These are phyloP conservation scores for Gymnopus androsaceus DNA, from an alignment of 1,284 basidiomycete species.

Conservation along the genomic window DNA sequence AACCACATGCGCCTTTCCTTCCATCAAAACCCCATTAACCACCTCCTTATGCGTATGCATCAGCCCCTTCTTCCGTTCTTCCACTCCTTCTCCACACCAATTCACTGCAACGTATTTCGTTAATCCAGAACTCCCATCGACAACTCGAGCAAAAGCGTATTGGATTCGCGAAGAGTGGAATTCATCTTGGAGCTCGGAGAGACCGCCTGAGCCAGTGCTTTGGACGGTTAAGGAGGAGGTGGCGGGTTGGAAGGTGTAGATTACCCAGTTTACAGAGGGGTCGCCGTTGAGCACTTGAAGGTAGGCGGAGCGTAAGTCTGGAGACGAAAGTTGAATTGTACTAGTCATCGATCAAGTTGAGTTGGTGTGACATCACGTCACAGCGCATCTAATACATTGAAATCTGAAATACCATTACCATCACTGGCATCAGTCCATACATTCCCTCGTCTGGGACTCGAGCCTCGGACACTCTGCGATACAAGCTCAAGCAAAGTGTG, in stretches of 20 bases:
- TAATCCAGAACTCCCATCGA: constrained; percentile 87
- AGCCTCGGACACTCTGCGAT: too few relatives aligned
- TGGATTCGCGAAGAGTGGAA: constrained; percentile 95
- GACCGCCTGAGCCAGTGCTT: constrained; percentile 67
- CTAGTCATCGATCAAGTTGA: too few relatives aligned
- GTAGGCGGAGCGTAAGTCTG: too few relatives aligned
- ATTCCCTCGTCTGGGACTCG: too few relatives aligned
- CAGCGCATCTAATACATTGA: too few relatives aligned
- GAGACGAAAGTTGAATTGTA: too few relatives aligned
- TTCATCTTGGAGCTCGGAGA: constrained; percentile 86
- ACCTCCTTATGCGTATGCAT: constrained; percentile 88
- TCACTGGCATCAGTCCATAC: too few relatives aligned
- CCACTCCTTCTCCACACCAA: constrained; percentile 97
- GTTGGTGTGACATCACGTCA: too few relatives aligned
- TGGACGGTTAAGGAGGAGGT: constrained; percentile 93
- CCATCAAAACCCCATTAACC: constrained; percentile 79
- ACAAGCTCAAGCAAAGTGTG: too few relatives aligned
- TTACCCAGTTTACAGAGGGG: neutral
- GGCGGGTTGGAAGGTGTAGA: constrained; percentile 45
- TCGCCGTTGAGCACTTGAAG: too few relatives aligned
- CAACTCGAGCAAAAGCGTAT: constrained; percentile 90
- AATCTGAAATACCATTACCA: too few relatives aligned
- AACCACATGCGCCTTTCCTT: constrained; percentile 68
- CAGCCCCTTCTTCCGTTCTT: constrained; percentile 88
- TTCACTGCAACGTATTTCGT: constrained; percentile 91